Conservation (phyloP, 2,329 filamentous ascomycete species). For the Akanthomyces dipterigenus region DNA sequence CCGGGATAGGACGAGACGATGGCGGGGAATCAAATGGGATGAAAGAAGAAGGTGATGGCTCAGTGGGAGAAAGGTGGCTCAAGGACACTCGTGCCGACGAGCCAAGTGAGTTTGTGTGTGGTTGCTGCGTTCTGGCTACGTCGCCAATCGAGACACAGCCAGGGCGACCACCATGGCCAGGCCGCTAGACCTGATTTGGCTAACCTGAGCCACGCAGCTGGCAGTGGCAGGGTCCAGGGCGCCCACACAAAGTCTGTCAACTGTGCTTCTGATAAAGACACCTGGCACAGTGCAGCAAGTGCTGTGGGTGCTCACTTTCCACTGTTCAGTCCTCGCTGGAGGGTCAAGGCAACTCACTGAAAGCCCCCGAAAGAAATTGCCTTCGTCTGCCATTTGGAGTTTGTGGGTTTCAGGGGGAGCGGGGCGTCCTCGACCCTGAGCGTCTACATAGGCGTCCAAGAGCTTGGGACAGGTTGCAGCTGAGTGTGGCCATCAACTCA, state of each 20-base stretch:
- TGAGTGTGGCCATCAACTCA: too few relatives aligned
- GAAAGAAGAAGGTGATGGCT: background rate
- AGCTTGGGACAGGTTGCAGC: too few relatives aligned
- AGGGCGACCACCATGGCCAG: background rate
- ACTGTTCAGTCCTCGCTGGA: too few relatives aligned
- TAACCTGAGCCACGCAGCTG: background rate
- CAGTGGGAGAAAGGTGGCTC: conserved; percentile 6
- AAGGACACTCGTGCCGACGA: conserved; percentile 1
- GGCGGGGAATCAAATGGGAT: background rate
- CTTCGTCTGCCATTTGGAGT: background rate
- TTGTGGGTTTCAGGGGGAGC: conserved; percentile 4
- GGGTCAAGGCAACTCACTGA: too few relatives aligned
- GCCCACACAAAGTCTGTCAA: too few relatives aligned
- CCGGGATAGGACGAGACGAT: background rate
- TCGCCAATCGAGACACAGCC: conserved; percentile 10
- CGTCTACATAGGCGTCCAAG: background rate
- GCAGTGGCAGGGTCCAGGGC: too few relatives aligned
- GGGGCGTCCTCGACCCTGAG: background rate
- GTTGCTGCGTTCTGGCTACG: conserved; percentile 10
- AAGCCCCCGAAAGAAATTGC: too few relatives aligned
- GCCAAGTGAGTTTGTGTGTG: conserved; percentile 5
- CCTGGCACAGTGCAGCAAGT: too few relatives aligned
- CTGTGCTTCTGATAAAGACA: too few relatives aligned
- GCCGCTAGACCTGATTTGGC: background rate
- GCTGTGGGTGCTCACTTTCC: too few relatives aligned